phyloP scores from a whole-genome alignment of 805 yeast genomes.

The Lipomyces spencermartinsiae region DNA sequence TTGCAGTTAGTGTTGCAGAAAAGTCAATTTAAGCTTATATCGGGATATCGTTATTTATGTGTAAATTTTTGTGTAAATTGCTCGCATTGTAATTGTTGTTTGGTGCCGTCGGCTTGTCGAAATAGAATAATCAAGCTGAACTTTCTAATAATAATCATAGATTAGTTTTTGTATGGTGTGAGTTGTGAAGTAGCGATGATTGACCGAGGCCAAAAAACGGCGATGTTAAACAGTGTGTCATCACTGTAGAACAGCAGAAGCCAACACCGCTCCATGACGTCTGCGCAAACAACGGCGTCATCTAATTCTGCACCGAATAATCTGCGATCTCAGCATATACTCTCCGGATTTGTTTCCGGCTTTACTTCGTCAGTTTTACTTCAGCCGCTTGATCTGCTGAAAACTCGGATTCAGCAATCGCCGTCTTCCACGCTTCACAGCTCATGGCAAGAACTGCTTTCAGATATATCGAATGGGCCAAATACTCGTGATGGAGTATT shows the following conservation, averaged over 20 bases:
- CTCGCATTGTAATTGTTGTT: background rate
- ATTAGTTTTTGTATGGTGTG: background rate
- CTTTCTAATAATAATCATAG: background rate
- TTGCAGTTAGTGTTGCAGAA: background rate
- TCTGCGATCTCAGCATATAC: conserved; percentile 48
- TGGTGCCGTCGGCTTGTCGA: background rate
- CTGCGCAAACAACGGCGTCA: conserved; percentile 5
- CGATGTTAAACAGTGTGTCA: too few species aligned
- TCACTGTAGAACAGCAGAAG: background rate
- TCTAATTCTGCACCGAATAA: background rate
- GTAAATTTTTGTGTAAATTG: background rate
- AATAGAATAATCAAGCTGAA: background rate
- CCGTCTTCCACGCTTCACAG: conserved; percentile 15
- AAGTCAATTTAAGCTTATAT: background rate
- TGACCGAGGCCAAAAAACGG: too few species aligned
- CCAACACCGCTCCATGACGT: conserved; percentile 3
- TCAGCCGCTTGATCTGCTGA: conserved; percentile 88
- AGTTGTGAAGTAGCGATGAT: background rate
- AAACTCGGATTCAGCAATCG: conserved; percentile 81
- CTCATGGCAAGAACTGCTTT: conserved; percentile 16
- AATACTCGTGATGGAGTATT: background rate
- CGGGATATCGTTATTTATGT: background rate
- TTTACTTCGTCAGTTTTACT: conserved; percentile 76
- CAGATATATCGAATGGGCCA: background rate
- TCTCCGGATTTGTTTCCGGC: conserved; percentile 88